Evolutionary conservation across 208 protist species (phyloP).

Genomic region (Acanthamoeba lugdunensis): DNA sequence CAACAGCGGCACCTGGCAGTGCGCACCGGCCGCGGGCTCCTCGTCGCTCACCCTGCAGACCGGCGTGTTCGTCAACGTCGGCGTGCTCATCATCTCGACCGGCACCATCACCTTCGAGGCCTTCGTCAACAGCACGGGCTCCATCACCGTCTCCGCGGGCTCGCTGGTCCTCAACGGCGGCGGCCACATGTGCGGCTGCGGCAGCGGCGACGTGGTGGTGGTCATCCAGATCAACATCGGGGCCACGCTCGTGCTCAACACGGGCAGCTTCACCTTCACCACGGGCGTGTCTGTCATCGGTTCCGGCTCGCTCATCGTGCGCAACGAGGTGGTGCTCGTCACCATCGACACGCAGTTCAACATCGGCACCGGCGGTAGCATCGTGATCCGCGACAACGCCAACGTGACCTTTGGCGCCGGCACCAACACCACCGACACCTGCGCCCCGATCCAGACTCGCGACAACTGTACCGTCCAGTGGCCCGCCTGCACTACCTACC

Average conservation of each 20-base stretch:
- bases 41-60: neutral
- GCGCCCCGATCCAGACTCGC: neutral
- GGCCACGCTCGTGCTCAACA: slow-evolving; percentile 18
- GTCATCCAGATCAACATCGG: neutral
- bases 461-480: slow-evolving; percentile 5
- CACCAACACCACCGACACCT: neutral
- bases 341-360: neutral
- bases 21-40: neutral
- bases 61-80: slow-evolving; percentile 34
- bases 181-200: slow-evolving; percentile 16
- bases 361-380: neutral
- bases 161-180: slow-evolving; percentile 53
- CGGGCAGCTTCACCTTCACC: slow-evolving; percentile 61
- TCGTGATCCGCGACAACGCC: slow-evolving; percentile 53
- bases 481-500: neutral
- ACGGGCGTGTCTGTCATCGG: slow-evolving; percentile 2
- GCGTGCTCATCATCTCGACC: neutral
- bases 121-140: slow-evolving; percentile 34
- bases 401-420: slow-evolving; percentile 22
- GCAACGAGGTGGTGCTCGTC: neutral
- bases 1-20: slow-evolving; percentile 51
- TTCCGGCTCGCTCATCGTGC: slow-evolving; percentile 25
- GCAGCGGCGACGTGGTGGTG: neutral
- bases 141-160: slow-evolving; percentile 4
- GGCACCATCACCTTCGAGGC: slow-evolving; percentile 32